These are phyloP conservation scores for Candida mattraensis DNA, from an alignment of 805 yeast species.

Conservation along the genomic window DNA sequence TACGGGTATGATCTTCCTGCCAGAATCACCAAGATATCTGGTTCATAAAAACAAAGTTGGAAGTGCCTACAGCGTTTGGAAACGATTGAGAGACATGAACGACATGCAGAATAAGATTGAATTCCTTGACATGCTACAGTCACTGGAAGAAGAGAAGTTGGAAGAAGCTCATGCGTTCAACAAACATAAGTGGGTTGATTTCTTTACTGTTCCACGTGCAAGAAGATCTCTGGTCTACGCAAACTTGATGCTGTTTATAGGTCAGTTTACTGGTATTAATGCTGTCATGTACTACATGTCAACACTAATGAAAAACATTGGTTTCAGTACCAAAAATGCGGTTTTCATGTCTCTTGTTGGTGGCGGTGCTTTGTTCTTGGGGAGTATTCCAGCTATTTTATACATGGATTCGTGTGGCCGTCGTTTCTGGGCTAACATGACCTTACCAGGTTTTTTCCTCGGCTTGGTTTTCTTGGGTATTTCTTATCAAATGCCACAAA, in stretches of 20 bases:
- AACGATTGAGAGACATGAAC: constrained; percentile 48
- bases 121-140: constrained; percentile 55
- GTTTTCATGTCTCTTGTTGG: constrained; percentile 69
- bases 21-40: constrained; percentile 62
- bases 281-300: constrained; percentile 66
- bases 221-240: constrained; percentile 61
- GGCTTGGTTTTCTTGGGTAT: constrained; percentile 61
- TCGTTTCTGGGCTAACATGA: constrained; percentile 59
- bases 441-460: constrained; percentile 51
- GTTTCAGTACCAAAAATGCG: constrained; percentile 48
- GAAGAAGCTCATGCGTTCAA: constrained; percentile 31
- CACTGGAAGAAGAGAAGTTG: constrained; percentile 43
- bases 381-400: constrained; percentile 64
- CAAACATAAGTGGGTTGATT: constrained; percentile 46
- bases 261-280: constrained; percentile 67
- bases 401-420: constrained; percentile 58
- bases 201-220: constrained; percentile 54
- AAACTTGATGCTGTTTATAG: constrained; percentile 53
- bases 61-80: constrained; percentile 55
- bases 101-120: constrained; percentile 46
- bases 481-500: constrained; percentile 48
- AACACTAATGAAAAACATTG: constrained; percentile 52
- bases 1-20: constrained; percentile 50
- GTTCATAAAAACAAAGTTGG: constrained; percentile 47
- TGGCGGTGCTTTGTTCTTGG: constrained; percentile 60